Evolutionary conservation across 116 monocot genomes (phyloP).

Genomic region (Cymodocea nodosa): DNA sequence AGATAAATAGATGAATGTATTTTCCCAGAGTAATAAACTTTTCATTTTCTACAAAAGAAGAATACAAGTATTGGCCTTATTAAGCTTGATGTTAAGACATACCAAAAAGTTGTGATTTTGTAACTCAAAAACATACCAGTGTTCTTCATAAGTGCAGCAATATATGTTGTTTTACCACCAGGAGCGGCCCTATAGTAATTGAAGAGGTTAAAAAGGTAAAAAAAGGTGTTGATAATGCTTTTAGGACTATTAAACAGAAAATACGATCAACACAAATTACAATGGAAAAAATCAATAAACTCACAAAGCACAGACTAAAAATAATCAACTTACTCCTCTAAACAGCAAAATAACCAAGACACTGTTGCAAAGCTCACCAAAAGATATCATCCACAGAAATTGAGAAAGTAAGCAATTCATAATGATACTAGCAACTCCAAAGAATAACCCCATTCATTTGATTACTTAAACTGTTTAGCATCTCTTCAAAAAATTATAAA

Average conservation of each 20-base stretch:
- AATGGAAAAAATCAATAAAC: not conserved
- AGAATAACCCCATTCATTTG: too few species aligned
- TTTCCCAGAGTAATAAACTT: too few species aligned
- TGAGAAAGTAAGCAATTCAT: not conserved
- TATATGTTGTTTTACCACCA: constrained; percentile 97
- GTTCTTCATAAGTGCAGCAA: constrained; percentile 95
- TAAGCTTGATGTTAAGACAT: too few species aligned
- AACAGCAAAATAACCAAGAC: too few species aligned
- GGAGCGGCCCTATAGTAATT: constrained; percentile 65
- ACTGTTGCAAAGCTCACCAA: too few species aligned
- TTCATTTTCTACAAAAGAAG: too few species aligned
- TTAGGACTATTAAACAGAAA: not conserved
- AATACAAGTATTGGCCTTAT: too few species aligned
- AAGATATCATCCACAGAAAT: too few species aligned
- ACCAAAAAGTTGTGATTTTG: too few species aligned
- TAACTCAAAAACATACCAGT: constrained; percentile 31
- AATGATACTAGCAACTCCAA: too few species aligned
- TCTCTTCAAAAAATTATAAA: not conserved
- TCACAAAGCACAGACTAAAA: not conserved
- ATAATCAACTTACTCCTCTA: too few species aligned
- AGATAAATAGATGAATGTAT: too few species aligned
- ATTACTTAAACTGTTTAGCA: not conserved
- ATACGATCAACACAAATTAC: not conserved
- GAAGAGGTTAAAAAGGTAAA: not conserved
- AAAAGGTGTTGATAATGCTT: not conserved